Evolutionary conservation across 1,139 yeast species (phyloP), one percentile per base, ranked within the genome.

Genomic region (Lodderomyces beijingensis): DNA sequence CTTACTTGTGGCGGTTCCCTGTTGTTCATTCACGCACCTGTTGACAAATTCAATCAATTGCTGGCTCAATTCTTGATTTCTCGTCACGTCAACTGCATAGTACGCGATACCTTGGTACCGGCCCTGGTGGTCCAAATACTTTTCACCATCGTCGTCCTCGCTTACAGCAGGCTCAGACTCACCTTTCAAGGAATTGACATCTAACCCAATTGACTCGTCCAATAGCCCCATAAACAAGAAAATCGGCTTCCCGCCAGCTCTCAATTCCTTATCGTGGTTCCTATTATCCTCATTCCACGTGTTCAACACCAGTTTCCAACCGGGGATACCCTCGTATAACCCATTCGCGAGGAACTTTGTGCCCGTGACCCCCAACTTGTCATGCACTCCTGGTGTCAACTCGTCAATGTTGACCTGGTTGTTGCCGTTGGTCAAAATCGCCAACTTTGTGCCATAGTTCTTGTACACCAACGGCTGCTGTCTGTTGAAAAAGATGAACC

Each of bases 61-160:
- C 4, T 53, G 38, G 3, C 46, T 42, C 25, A 65, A 46, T 12
- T 46, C 43, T 0, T 59, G 51, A 15, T 59, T 38, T 15, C 52
- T 48, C 4, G 80, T 61, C 27, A 83, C 61, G 51, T 87, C 95
- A 21, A 88, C 68, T 0, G 89, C 95, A 58, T 75, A 88, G 46
- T 77, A 76, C 1, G 96, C 88, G 3, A 71, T 68, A 4, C 96
- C 96, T 32, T 63, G 64, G 51, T 82, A 83, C 28, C 66, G 55
- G 16, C 72, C 70, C 38, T 70, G 65, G 46, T 56, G 62, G 42
- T 61, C 70, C 38, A 68, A 53, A 40, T 57, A 65, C 31, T 51
- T 53, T 36, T 63, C 70, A n/a, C 14, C 25, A 12, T 28, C 40
- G 16, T 42, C 46, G 14, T 29, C 22, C 7, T 19, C 21, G 21